Percentiles rank a stretch among this genome's conserved stretches.
phyloP scores from a whole-genome alignment of 306 rosid genomes.

The Lathyrus sativus region DNA sequence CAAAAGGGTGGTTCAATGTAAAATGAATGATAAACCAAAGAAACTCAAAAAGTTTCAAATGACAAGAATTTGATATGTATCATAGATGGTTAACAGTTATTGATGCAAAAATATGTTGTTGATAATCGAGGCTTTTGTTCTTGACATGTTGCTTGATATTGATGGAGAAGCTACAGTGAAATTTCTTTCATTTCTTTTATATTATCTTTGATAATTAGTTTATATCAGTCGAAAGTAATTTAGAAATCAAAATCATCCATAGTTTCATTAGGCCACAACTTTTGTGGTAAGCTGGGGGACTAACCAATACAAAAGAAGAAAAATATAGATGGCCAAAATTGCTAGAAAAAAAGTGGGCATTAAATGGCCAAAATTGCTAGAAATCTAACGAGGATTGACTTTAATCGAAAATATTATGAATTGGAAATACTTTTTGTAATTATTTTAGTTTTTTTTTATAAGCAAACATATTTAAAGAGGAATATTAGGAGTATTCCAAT shows the following conservation, averaged over 20 bases:
- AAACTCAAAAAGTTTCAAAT: constrained; percentile 3
- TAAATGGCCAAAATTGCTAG: no score
- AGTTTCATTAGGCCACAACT: no score
- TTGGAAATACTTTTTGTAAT: no score
- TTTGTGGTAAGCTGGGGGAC: no score
- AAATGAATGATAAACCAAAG: background rate
- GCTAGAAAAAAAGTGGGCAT: no score
- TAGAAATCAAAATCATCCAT: background rate
- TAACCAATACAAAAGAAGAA: no score
- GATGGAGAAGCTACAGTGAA: constrained; percentile 2
- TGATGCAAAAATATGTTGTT: background rate
- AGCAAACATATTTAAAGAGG: no score
- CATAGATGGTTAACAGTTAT: constrained; percentile 13
- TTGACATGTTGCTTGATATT: constrained; percentile 10
- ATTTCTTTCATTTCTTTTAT: constrained; percentile 26
- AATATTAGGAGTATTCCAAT: no score
- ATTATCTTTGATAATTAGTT: constrained; percentile 9
- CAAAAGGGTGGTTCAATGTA: background rate
- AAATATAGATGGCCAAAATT: no score
- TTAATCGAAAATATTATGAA: no score
- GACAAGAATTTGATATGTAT: constrained; percentile 16
- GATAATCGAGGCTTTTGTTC: constrained; percentile 15
- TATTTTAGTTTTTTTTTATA: no score
- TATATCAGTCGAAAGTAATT: constrained; percentile 31
- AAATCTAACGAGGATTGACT: no score